These are phyloP conservation scores for Aspergillus persii DNA, from an alignment of 2,329 filamentous ascomycete species.

Conservation along the genomic window DNA sequence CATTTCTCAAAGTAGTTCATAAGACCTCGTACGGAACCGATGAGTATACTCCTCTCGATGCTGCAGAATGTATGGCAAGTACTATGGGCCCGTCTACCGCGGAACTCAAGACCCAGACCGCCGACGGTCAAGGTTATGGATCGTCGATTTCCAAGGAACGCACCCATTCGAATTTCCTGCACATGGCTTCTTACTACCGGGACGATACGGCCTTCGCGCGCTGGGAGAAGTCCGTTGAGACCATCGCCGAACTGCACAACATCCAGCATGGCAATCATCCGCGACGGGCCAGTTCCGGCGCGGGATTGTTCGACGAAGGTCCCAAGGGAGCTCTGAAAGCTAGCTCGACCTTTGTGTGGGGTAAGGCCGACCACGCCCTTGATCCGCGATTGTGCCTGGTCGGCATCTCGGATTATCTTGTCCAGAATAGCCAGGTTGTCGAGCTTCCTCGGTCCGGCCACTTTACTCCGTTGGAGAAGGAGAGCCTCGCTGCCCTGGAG, in stretches of 20 bases:
- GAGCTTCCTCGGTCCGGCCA: conserved; percentile 52
- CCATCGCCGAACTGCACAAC: conserved; percentile 47
- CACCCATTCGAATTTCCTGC: conserved; percentile 47
- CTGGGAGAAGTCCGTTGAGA: conserved; percentile 55
- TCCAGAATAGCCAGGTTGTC: conserved; percentile 50
- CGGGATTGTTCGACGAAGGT: conserved; percentile 45
- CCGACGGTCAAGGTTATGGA: conserved; percentile 38
- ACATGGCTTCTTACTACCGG: conserved; percentile 55
- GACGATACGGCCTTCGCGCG: conserved; percentile 44
- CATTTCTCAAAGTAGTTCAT: conserved; percentile 47
- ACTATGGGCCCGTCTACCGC: conserved; percentile 50
- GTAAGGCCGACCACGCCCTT: conserved; percentile 52
- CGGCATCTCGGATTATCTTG: conserved; percentile 53
- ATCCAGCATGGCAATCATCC: conserved; percentile 35
- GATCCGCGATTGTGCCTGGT: conserved; percentile 50
- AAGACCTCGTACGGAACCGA: conserved; percentile 34
- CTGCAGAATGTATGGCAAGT: conserved; percentile 51
- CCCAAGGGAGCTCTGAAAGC: conserved; percentile 50
- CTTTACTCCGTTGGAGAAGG: conserved; percentile 52
- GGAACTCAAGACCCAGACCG: conserved; percentile 42
- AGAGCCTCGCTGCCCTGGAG: conserved; percentile 44
- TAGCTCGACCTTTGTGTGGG: conserved; percentile 54
- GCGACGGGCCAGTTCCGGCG: conserved; percentile 36
- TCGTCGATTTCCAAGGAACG: conserved; percentile 40
- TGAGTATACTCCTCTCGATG: conserved; percentile 32